phyloP scores from a whole-genome alignment of 305 asterid species.

The Galium porrigens region DNA sequence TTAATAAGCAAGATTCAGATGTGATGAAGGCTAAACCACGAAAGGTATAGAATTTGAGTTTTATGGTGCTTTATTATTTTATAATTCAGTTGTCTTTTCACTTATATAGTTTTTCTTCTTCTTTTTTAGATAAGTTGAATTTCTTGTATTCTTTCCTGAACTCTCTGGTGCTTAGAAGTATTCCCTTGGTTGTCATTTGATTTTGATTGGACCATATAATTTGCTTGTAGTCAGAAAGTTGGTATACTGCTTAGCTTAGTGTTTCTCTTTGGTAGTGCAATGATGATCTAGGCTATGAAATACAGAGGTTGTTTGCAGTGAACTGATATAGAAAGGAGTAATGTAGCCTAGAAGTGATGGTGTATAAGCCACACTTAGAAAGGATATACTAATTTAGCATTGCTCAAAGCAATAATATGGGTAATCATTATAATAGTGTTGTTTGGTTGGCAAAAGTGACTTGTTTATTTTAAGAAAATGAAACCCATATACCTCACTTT shows the following conservation, averaged over 20 bases:
- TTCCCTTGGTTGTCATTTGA: not conserved
- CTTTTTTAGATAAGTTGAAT: not conserved
- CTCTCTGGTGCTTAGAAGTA: not conserved
- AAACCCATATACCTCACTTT: too few relatives aligned
- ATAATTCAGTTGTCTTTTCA: not conserved
- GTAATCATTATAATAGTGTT: too few relatives aligned
- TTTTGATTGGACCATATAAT: not conserved
- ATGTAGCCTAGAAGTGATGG: too few relatives aligned
- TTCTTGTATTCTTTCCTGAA: not conserved
- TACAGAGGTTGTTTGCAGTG: too few relatives aligned
- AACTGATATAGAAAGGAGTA: too few relatives aligned
- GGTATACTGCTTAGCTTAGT: not conserved
- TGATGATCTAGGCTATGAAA: too few relatives aligned
- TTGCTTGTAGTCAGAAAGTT: not conserved
- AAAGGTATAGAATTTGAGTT: constrained; percentile 39
- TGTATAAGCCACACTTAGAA: too few relatives aligned
- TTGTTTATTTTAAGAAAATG: too few relatives aligned
- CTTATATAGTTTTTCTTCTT: not conserved
- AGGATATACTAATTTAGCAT: too few relatives aligned
- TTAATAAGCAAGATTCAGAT: constrained; percentile 91
- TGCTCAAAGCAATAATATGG: too few relatives aligned
- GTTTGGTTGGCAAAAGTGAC: too few relatives aligned
- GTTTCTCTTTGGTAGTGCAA: too few relatives aligned
- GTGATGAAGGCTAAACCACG: constrained; percentile 98
- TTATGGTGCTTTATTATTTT: not conserved